Evolutionary conservation across 495 filamentous ascomycete species (phyloP).

Genomic region (Neurospora hispaniola): DNA sequence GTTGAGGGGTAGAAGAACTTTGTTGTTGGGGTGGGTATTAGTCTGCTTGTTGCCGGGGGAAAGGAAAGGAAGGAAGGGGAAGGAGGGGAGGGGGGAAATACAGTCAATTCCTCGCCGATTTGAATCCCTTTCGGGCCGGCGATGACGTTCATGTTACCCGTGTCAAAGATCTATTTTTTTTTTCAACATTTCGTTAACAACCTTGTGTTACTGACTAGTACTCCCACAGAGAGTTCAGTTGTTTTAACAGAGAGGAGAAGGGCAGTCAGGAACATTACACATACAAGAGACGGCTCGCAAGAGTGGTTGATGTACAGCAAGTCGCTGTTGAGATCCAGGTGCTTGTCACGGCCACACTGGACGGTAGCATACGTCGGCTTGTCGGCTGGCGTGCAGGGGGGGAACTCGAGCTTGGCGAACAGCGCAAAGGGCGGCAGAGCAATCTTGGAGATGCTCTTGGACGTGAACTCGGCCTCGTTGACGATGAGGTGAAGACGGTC

Average conservation of each 20-base stretch:
- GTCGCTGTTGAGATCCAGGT: conserved; percentile 67
- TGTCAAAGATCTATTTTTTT: conserved; percentile 46
- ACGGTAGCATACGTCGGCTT: conserved; percentile 58
- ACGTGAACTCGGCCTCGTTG: conserved; percentile 42
- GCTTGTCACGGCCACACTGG: conserved; percentile 48
- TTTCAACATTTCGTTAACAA: no score
- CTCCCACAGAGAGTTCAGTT: no score
- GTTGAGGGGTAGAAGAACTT: conserved; percentile 67
- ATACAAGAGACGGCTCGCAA: conserved; percentile 53
- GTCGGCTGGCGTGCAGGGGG: conserved; percentile 42
- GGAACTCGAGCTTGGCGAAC: conserved; percentile 43
- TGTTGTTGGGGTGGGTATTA: no score
- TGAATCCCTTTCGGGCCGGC: conserved; percentile 47
- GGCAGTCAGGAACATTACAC: background rate
- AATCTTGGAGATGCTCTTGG: conserved; percentile 51
- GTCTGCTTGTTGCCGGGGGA: no score
- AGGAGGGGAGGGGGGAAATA: background rate
- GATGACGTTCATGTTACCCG: conserved; percentile 49
- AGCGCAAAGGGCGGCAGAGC: conserved; percentile 49
- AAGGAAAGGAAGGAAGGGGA: no score
- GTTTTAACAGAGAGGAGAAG: no score
- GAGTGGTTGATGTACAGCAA: conserved; percentile 68
- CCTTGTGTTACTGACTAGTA: no score
- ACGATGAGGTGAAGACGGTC: conserved; percentile 40
- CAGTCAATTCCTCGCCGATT: conserved; percentile 52